Evolutionary conservation across 2,329 filamentous ascomycete genomes (phyloP), one percentile per base, ranked within the genome.

Genomic region (Paraconiothyrium brasiliense): DNA sequence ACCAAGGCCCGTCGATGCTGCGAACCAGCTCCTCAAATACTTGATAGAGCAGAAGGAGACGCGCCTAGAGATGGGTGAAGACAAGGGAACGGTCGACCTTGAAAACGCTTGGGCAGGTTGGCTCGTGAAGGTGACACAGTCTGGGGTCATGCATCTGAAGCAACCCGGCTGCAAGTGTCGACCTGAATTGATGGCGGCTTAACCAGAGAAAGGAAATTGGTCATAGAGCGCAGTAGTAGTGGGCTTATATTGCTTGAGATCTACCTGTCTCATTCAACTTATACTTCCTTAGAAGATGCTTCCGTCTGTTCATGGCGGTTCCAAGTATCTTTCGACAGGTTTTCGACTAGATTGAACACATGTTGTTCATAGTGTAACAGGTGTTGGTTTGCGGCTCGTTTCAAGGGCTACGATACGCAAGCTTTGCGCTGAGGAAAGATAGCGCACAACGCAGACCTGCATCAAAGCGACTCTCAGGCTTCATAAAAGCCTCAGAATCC

Each of bases 111-210:
- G 74, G 73, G 71, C 58, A n/a, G 54, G 62, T 34, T 76, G 74
- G 74, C 51, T 77, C 11, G 65, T 69, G 1, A 61, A 67, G n/a
- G 72, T 70, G 10, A 65, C 61, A 13, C 37, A 61, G 24, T 64
- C 64, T 22, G 71, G 71, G 0, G 73, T 77, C 3, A 64, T 76
- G 67, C 75, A 77, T 64, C 54, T 76, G 34, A 73, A 70, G 60
- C 58, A 58, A 1, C 51, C 44, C 30, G 70, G 67, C 1, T 76
- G 74, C 59, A 61, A 20, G 20, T 77, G 73, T 57, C 61, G 67
- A 30, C 64, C 69, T 2, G 66, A 72, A 10, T 8, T 44, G 2
- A 44, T 44, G 39, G n/a, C 14, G 39, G 20, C 16, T 76, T 72
- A 71, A 30, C 67, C 68, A 47, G 67, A 69, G 43, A 7, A n/a